Evolutionary conservation across 164 flowering plant species (phyloP).

Genomic region (Magnolia sinica): DNA sequence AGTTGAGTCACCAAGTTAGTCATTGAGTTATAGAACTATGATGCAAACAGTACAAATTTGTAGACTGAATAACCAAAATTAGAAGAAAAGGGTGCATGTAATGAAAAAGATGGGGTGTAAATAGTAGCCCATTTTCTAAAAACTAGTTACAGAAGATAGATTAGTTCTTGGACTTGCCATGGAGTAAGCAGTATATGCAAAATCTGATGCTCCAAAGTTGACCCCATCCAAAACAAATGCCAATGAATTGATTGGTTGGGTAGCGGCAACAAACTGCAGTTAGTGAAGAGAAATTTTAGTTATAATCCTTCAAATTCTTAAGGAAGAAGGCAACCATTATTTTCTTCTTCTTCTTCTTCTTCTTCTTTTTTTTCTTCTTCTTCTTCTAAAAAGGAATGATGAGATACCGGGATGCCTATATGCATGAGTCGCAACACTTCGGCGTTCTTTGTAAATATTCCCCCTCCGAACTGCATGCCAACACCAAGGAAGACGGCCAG

Average conservation of each 20-base stretch:
- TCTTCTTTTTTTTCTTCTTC: no score
- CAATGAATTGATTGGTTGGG: conserved; percentile 77
- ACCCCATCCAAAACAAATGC: conserved; percentile 89
- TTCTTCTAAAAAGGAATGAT: background rate
- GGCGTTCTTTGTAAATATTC: conserved; percentile 59
- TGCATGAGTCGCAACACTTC: conserved; percentile 56
- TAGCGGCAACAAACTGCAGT: conserved; percentile 75
- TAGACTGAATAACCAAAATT: no score
- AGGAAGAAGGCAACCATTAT: background rate
- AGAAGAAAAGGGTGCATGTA: no score
- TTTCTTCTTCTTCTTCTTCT: no score
- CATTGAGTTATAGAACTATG: no score
- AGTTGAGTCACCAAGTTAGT: no score
- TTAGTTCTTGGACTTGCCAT: conserved; percentile 47
- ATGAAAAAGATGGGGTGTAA: no score
- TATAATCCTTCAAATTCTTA: background rate
- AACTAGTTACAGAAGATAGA: background rate
- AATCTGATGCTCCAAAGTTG: conserved; percentile 92
- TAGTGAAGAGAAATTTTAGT: conserved; percentile 4
- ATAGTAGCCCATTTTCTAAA: no score
- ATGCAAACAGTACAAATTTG: no score
- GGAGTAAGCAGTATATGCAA: conserved; percentile 69
- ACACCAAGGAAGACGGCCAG: conserved; percentile 58
- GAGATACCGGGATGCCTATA: conserved; percentile 72
- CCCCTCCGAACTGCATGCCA: conserved; percentile 56